These are phyloP conservation scores for Monilinia fructicola DNA, from an alignment of 2,329 filamentous ascomycete genomes.

Conservation along the genomic window DNA sequence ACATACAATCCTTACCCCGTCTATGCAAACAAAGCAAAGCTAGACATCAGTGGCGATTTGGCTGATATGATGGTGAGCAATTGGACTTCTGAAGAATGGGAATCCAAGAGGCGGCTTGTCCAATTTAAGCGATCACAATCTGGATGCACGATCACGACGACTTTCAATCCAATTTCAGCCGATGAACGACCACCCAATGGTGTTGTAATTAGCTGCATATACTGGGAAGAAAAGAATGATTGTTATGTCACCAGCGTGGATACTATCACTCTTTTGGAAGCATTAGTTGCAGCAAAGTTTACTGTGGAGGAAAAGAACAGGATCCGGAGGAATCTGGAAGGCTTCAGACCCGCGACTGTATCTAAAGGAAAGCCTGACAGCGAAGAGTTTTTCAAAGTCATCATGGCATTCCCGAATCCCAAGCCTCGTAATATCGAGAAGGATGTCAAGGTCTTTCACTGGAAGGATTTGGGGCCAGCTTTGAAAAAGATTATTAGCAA, in stretches of 20 bases:
- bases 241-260: slow-evolving; percentile 96
- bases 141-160: slow-evolving; percentile 77
- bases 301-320: slow-evolving; percentile 98
- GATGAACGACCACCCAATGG: slow-evolving; percentile 79
- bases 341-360: slow-evolving; percentile 87
- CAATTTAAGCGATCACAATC: slow-evolving; percentile 81
- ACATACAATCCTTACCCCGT: slow-evolving; percentile 56
- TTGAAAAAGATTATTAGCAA: slow-evolving; percentile 98
- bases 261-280: slow-evolving; percentile 91
- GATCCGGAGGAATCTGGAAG: slow-evolving; percentile 91
- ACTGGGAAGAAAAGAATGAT: slow-evolving; percentile 88
- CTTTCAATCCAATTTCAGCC: slow-evolving; percentile 74
- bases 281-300: slow-evolving; percentile 81
- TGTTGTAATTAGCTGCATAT: slow-evolving; percentile 96
- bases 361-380: slow-evolving; percentile 90
- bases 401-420: slow-evolving; percentile 94
- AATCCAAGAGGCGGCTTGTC: slow-evolving; percentile 78
- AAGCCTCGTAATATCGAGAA: slow-evolving; percentile 99
- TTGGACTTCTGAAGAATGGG: slow-evolving; percentile 81
- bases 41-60: slow-evolving; percentile 84
- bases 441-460: slow-evolving; percentile 97
- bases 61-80: slow-evolving; percentile 72
- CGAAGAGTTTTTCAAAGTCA: slow-evolving; percentile 97
- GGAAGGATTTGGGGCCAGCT: slow-evolving; percentile 83
- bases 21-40: slow-evolving; percentile 76